Base-by-base conservation (phyloP, 352 stramenopile species). In the Elongisporangium undulatum region DNA sequence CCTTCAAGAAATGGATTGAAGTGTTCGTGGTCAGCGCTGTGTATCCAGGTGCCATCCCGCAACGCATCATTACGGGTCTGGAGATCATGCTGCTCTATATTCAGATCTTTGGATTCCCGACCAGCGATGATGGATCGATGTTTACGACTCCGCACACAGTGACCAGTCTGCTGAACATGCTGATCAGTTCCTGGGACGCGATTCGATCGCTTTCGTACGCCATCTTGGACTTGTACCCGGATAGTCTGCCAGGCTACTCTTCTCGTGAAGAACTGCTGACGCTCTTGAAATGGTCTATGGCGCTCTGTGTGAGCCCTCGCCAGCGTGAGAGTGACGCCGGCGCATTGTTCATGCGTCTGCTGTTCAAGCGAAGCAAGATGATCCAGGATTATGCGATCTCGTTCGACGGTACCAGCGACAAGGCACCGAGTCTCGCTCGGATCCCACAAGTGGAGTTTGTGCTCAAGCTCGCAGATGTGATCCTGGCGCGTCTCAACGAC, bases 301-400 rank as follows among this genome's bases (percentile, higher is more conserved):
- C 73, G 51, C 71, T 94, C 16, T 90, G 80, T 38, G 70, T 77
- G 23, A 92, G 85, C 50, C 79, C 85, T 38, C 79, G 82, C 15
- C 85, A 94, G 59, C 79, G 86, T 53, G 88, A 95, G 63, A 95
- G 82, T 45, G 86, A 96, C 51, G 82, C 85, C 21, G 87, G 87
- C n/a, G 89, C 87, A 0, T 75, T 94, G 41, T 90, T 96, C 53
- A 87, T 97, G 61, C 79, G 77, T 2, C 59, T 96, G 23, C 51
- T 97, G 22, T 92, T 92, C 58, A 76, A 82, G 38, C 79, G 72
- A 22, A 89, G 85, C 51, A 55, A 48, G 20, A 66, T 73, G 2
- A 82, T 90, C 29, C 69, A 73, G 45, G 67, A 69, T 23, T 73
- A 75, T 10, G 67, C 55, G 1, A 68, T 87, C 23, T 56, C 29